Conservation (phyloP, 495 filamentous ascomycete genomes). For the Aspergillus carlsbadensis region DNA sequence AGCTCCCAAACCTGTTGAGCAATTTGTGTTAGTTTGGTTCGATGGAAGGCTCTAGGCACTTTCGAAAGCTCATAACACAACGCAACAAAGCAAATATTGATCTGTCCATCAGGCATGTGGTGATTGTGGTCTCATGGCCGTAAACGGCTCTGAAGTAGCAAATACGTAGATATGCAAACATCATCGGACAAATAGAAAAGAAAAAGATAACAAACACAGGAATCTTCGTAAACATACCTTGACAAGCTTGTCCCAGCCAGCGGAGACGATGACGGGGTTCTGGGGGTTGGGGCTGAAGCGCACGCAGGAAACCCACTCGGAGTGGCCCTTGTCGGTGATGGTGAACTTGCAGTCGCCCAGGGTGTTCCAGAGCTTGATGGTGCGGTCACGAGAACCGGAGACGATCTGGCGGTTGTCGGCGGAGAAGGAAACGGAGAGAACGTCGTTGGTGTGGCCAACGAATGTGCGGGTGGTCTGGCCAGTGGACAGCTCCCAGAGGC, state of each 20-base stretch:
- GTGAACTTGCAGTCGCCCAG: constrained; percentile 99
- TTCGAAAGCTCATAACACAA: constrained; percentile 10
- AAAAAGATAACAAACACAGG: constrained; percentile 16
- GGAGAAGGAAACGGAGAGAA: constrained; percentile 99
- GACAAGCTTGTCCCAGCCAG: constrained; percentile 99
- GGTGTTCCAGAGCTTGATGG: constrained; percentile 99
- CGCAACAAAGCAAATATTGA: constrained; percentile 25
- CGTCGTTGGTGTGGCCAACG: constrained; percentile 98
- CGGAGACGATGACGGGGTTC: constrained; percentile 99
- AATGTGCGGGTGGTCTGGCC: constrained; percentile 96
- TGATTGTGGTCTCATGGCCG: constrained; percentile 97
- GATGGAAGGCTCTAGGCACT: background rate
- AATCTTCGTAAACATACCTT: constrained; percentile 71
- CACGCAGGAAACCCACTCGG: constrained; percentile 99
- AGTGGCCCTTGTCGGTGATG: constrained; percentile 99
- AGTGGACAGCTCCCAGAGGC: constrained; percentile 97
- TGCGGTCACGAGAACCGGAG: constrained; percentile 94
- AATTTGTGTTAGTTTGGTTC: constrained; percentile 26
- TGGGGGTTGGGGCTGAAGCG: constrained; percentile 99
- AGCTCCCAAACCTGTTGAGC: constrained; percentile 91
- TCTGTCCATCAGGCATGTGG: constrained; percentile 77
- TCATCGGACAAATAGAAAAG: constrained; percentile 60
- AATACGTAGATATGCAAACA: constrained; percentile 97
- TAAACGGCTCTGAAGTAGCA: constrained; percentile 99
- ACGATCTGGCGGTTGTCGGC: constrained; percentile 99